A percentile compares a stretch with the other conserved stretches of the same genome.
phyloP scores from a whole-genome alignment of 164 flowering plant genomes.

The Litsea cubeba region DNA sequence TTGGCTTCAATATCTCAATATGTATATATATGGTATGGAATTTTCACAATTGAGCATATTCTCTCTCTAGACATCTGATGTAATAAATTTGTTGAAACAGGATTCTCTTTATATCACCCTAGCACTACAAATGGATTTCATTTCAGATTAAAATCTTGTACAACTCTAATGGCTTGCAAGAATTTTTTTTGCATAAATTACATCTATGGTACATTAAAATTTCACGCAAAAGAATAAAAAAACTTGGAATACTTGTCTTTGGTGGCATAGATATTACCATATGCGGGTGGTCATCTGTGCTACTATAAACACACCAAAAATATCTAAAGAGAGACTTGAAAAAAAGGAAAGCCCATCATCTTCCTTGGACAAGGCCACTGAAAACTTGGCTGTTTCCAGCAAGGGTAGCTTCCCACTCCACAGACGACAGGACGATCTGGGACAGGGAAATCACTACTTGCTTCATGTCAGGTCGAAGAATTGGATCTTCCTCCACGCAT shows the following conservation, averaged over 20 bases:
- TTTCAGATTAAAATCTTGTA: neutral
- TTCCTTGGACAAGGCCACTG: constrained; percentile 97
- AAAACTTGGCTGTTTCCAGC: constrained; percentile 98
- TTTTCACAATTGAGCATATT: too few species aligned
- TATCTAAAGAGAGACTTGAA: neutral
- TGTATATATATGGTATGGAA: too few species aligned
- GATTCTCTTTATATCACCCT: neutral
- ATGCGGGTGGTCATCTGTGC: constrained; percentile 7
- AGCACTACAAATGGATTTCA: neutral
- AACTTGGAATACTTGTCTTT: neutral
- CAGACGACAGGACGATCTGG: constrained; percentile 80
- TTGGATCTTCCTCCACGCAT: constrained; percentile 90
- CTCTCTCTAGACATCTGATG: too few species aligned
- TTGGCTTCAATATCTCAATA: too few species aligned
- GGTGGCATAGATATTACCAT: neutral
- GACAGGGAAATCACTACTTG: constrained; percentile 85
- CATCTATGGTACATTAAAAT: constrained; percentile 15
- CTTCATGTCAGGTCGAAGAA: constrained; percentile 93
- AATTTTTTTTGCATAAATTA: neutral
- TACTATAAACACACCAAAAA: constrained; percentile 25
- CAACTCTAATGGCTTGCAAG: neutral
- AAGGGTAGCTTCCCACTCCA: constrained; percentile 99
- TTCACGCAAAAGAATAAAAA: constrained; percentile 22
- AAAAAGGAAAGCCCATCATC: constrained; percentile 21
- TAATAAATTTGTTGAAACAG: too few species aligned